Percentiles rank a stretch among this genome's conserved stretches.
Evolutionary conservation across 352 stramenopile genomes (phyloP).

Genomic region (Phytophthora vignae): DNA sequence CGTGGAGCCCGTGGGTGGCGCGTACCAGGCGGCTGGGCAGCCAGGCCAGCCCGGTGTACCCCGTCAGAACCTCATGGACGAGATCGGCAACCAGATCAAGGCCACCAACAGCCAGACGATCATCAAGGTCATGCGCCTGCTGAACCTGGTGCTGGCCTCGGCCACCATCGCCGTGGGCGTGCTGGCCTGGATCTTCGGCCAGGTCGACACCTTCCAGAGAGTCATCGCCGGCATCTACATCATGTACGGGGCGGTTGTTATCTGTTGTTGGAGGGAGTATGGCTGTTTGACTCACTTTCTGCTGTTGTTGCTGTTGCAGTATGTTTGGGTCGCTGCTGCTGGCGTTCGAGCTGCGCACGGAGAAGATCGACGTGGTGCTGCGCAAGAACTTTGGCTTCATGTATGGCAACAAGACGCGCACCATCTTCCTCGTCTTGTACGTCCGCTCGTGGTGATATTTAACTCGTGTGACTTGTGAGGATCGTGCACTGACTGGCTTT

Average conservation of each 20-base stretch:
- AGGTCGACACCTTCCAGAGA: slow-evolving; percentile 82
- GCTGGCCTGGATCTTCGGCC: slow-evolving; percentile 82
- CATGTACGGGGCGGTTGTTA: slow-evolving; percentile 56
- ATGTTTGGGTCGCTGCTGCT: slow-evolving; percentile 84
- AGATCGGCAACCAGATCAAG: slow-evolving; percentile 85
- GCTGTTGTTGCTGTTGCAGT: slow-evolving; percentile 39
- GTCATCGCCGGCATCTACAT: slow-evolving; percentile 90
- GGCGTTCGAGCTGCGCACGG: slow-evolving; percentile 85
- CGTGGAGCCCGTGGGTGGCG: slow-evolving; percentile 37
- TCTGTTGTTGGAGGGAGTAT: neutral
- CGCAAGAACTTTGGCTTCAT: slow-evolving; percentile 92
- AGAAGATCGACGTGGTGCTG: slow-evolving; percentile 82
- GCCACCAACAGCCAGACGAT: slow-evolving; percentile 86
- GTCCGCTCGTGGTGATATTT: slow-evolving; percentile 13
- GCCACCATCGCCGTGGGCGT: slow-evolving; percentile 74
- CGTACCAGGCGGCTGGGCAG: slow-evolving; percentile 39
- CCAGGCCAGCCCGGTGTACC: slow-evolving; percentile 23
- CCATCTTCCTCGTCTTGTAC: slow-evolving; percentile 90
- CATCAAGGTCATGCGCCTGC: slow-evolving; percentile 76
- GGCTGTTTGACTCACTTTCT: neutral
- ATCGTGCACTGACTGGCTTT: no score
- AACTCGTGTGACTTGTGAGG: no score
- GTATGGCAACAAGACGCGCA: slow-evolving; percentile 91
- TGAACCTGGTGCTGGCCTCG: slow-evolving; percentile 82
- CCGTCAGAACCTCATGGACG: slow-evolving; percentile 84